Percentiles rank a stretch among this genome's conserved stretches.
phyloP scores from a whole-genome alignment of 2,329 filamentous ascomycete species.

The Pyricularia sp. region DNA sequence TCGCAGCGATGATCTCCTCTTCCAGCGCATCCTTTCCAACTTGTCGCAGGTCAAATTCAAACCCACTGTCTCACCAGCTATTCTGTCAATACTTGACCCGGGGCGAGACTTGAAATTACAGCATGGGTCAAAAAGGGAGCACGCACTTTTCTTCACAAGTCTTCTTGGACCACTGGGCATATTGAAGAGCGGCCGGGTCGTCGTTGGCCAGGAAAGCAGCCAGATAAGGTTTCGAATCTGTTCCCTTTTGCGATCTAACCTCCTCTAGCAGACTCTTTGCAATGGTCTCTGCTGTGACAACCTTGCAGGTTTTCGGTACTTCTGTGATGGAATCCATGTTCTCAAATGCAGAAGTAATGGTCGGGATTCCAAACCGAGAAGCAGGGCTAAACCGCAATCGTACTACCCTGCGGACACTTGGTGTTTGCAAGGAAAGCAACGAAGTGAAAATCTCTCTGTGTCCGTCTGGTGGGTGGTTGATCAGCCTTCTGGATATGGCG shows the following conservation, averaged over 20 bases:
- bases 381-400: not conserved
- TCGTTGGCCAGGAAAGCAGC: slow-evolving; percentile 86
- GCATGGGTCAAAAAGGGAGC: not conserved
- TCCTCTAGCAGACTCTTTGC: slow-evolving; percentile 70
- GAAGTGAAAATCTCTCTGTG: not conserved
- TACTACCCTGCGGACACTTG: not conserved
- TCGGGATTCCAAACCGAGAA: not conserved
- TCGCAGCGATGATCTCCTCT: slow-evolving; percentile 75
- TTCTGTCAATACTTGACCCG: not conserved
- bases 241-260: slow-evolving; percentile 53
- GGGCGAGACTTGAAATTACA: not conserved
- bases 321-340: slow-evolving; percentile 26
- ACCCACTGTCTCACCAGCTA: slow-evolving; percentile 47
- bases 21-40: slow-evolving; percentile 82
- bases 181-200: slow-evolving; percentile 82
- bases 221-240: slow-evolving; percentile 52
- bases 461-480: not conserved
- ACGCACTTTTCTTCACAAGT: slow-evolving; percentile 91
- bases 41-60: slow-evolving; percentile 73
- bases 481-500: not conserved
- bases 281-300: slow-evolving; percentile 77
- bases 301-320: slow-evolving; percentile 68
- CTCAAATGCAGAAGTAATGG: not conserved
- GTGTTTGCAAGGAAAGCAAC: not conserved
- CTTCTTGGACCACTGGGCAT: slow-evolving; percentile 95